These are phyloP conservation scores for Podaxis sp. DNA, from an alignment of 768 basidiomycete species.

Conservation along the genomic window DNA sequence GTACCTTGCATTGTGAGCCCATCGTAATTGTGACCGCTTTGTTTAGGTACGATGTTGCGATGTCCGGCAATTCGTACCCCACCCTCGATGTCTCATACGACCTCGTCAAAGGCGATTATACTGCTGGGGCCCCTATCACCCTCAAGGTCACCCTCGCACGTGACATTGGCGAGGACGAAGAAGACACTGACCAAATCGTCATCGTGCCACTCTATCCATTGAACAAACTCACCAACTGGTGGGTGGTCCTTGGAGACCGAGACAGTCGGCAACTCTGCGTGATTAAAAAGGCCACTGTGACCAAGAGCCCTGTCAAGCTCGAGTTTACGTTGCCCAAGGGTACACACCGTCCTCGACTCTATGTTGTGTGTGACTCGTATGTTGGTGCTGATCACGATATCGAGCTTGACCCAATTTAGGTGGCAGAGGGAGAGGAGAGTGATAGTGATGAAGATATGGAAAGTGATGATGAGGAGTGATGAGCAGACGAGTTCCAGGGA, in stretches of 20 bases:
- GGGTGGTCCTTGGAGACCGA: slow-evolving; percentile 92
- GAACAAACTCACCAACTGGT: slow-evolving; percentile 95
- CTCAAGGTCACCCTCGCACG: slow-evolving; percentile 78
- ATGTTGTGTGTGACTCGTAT: slow-evolving; percentile 92
- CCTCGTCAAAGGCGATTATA: slow-evolving; percentile 82
- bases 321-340: slow-evolving; percentile 90
- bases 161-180: slow-evolving; percentile 80
- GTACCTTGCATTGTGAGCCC: background rate
- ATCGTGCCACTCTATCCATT: slow-evolving; percentile 91
- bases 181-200: slow-evolving; percentile 73
- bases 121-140: slow-evolving; percentile 80
- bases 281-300: slow-evolving; percentile 89
- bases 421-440: slow-evolving; percentile 88
- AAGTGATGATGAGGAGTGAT: slow-evolving; percentile 42
- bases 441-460: slow-evolving; percentile 80
- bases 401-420: slow-evolving; percentile 75
- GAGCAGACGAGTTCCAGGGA: no score
- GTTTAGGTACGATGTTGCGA: slow-evolving; percentile 87
- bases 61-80: slow-evolving; percentile 95
- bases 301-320: slow-evolving; percentile 83
- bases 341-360: slow-evolving; percentile 77
- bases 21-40: background rate
- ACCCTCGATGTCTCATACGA: slow-evolving; percentile 91
- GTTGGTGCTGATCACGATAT: slow-evolving; percentile 93
- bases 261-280: slow-evolving; percentile 77